A percentile compares a stretch with the other conserved stretches of the same genome.
Evolutionary conservation across 495 filamentous ascomycete genomes (phyloP).

Genomic region (Baudoinia panamericana): DNA sequence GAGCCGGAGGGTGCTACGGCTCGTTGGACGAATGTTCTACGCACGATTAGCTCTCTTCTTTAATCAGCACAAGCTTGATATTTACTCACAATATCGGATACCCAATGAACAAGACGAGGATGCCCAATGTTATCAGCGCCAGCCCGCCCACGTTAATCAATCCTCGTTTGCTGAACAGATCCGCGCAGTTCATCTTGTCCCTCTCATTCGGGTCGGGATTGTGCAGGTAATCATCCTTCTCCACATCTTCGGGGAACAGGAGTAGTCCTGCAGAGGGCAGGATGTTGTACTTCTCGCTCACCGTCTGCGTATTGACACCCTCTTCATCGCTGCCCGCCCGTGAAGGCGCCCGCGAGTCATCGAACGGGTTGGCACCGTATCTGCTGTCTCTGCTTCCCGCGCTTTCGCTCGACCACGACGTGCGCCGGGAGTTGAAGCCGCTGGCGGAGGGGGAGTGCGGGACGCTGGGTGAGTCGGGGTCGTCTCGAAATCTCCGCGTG

Average conservation of each 20-base stretch:
- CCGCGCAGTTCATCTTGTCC: slow-evolving; percentile 47
- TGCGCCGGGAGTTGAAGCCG: slow-evolving; percentile 43
- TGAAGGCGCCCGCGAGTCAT: slow-evolving; percentile 49
- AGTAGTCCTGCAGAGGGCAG: slow-evolving; percentile 57
- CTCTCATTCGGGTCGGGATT: slow-evolving; percentile 56
- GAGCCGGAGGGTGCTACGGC: slow-evolving; percentile 22
- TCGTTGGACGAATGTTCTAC: slow-evolving; percentile 45
- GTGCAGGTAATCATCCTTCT: slow-evolving; percentile 67
- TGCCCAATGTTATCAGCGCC: slow-evolving; percentile 45
- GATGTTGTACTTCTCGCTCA: slow-evolving; percentile 68
- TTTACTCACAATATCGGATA: slow-evolving; percentile 57
- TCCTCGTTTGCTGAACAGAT: slow-evolving; percentile 55
- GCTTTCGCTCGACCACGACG: slow-evolving; percentile 48
- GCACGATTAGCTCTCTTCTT: slow-evolving; percentile 14
- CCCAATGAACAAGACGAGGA: slow-evolving; percentile 56
- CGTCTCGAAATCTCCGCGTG: slow-evolving; percentile 34
- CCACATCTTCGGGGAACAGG: slow-evolving; percentile 61
- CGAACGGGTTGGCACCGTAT: slow-evolving; percentile 36
- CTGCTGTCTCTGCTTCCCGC: slow-evolving; percentile 41
- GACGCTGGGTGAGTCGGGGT: slow-evolving; percentile 27
- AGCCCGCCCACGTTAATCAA: slow-evolving; percentile 56
- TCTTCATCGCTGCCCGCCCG: slow-evolving; percentile 52
- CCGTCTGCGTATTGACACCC: slow-evolving; percentile 61
- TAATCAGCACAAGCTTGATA: neutral
- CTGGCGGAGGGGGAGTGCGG: slow-evolving; percentile 30